Base-by-base conservation (phyloP, 2,329 filamentous ascomycete genomes). In the Talaromyces marneffei region DNA sequence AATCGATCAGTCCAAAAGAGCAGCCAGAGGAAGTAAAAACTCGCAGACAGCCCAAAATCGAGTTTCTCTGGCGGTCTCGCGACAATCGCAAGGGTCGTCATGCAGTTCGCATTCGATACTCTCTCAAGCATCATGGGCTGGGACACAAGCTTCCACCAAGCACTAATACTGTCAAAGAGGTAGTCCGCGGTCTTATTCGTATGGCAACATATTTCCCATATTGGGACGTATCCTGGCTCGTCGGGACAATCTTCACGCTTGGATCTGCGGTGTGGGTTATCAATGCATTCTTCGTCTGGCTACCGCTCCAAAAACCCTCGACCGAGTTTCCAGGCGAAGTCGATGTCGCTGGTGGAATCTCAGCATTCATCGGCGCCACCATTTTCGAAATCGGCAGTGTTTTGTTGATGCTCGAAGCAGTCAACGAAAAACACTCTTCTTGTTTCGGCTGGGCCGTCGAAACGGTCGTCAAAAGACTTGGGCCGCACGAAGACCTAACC, bases 361-460 rank as follows among this genome's bases (percentile, higher is more conserved):
- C 83, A 0, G 85, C 84, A 0, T 85, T 88, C 66, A 79, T 89
- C n/a, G 87, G 87, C 3, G 86, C 86, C 0, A 87, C 85, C 0
- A 74, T 89, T 6, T 89, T 90, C 69, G 85, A 87, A 65, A 59
- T 87, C 3, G 87, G 86, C 0, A 85, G 83, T 37, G 68, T 89
- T 1, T 71, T 89, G 1, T 76, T 89, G 27, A 78, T 89, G 72
- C 74, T 88, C 1, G 87, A 90, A 71, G 87, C 87, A 3, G 78
- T 88, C n/a, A 90, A 90, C 69, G 84, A 86, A 67, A 85, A 88
- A 66, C 77, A 82, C 12, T 75, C 81, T 0, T 84, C 82, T 12
- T 90, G 87, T 70, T 89, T 89, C 69, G 87, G 87, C 3, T 90
- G 86, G 86, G 87, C 86, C 0, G 66, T 89, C 1, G 82, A 87